These are phyloP conservation scores for Phlebopus sp. DNA, from an alignment of 1,284 basidiomycete species.

Conservation along the genomic window DNA sequence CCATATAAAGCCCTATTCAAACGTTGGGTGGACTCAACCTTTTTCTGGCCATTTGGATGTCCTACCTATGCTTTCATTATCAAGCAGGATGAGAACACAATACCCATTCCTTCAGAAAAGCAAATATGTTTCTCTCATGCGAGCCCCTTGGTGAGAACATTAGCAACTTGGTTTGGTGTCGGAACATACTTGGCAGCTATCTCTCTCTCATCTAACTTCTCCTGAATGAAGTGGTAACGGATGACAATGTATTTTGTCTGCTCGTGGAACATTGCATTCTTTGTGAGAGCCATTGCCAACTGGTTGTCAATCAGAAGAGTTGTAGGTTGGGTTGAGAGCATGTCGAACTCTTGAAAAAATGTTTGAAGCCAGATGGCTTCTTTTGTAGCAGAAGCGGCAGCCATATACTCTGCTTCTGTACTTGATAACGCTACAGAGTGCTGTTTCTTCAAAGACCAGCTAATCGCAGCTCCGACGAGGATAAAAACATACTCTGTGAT, in stretches of 20 bases:
- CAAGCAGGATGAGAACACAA: neutral
- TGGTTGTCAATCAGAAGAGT: constrained; percentile 29
- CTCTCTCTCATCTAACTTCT: constrained; percentile 17
- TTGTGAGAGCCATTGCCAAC: constrained; percentile 12
- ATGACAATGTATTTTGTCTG: constrained; percentile 5
- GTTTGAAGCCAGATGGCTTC: neutral
- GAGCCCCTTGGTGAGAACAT: neutral
- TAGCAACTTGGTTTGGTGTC: neutral
- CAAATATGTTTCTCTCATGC: too few relatives aligned
- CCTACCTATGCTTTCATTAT: too few relatives aligned
- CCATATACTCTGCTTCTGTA: constrained; percentile 15
- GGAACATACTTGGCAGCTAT: neutral
- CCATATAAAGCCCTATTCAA: too few relatives aligned
- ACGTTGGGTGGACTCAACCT: too few relatives aligned
- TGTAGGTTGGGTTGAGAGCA: neutral
- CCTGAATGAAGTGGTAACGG: constrained; percentile 30
- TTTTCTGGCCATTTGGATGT: too few relatives aligned
- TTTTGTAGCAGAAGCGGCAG: constrained; percentile 4
- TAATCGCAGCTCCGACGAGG: too few relatives aligned
- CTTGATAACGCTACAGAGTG: too few relatives aligned
- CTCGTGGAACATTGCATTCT: constrained; percentile 21
- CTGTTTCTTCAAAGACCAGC: too few relatives aligned
- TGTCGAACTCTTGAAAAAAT: neutral
- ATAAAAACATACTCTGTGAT: too few relatives aligned
- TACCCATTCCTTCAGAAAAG: too few relatives aligned